Conservation (phyloP, 2,329 filamentous ascomycete species). For the Thyridium curvatum region DNA sequence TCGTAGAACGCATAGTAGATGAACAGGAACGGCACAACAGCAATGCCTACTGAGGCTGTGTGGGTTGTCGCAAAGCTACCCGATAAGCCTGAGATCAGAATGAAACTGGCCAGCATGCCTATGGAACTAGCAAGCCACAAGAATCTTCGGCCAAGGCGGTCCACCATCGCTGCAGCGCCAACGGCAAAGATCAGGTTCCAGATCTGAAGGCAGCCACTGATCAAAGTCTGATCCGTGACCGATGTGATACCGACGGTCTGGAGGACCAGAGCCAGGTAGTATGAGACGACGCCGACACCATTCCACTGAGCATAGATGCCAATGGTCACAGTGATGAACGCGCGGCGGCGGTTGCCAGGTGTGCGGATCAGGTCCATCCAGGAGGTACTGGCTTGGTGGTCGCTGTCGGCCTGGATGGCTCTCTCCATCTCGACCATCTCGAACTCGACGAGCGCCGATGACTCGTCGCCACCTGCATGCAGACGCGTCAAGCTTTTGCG, state of each 20-base stretch:
- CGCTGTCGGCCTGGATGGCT: conserved; percentile 1
- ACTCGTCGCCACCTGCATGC: conserved; percentile 7
- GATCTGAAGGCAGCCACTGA: not conserved
- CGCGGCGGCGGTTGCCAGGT: conserved; percentile 5
- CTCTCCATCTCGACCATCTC: conserved; percentile 5
- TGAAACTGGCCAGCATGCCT: too few relatives aligned
- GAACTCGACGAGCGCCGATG: conserved; percentile 5
- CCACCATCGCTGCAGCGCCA: not conserved
- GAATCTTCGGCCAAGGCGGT: too few relatives aligned
- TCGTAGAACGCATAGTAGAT: too few relatives aligned
- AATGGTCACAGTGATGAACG: conserved; percentile 4
- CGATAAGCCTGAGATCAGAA: too few relatives aligned
- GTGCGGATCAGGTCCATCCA: not conserved
- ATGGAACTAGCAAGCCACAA: too few relatives aligned
- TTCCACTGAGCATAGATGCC: conserved; percentile 4
- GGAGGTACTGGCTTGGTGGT: not conserved
- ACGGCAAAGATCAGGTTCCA: conserved; percentile 3
- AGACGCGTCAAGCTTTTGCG: conserved; percentile 4
- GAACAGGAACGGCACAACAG: not conserved
- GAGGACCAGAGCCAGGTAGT: conserved; percentile 4
- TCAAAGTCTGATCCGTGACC: conserved; percentile 1
- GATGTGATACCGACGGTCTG: conserved; percentile 4
- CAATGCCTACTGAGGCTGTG: not conserved
- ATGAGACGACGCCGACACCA: conserved; percentile 3
- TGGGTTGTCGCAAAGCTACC: too few relatives aligned